Evolutionary conservation across 371 early-diverging fungal species (phyloP).

Genomic region (Apophysomyces ossiformis): DNA sequence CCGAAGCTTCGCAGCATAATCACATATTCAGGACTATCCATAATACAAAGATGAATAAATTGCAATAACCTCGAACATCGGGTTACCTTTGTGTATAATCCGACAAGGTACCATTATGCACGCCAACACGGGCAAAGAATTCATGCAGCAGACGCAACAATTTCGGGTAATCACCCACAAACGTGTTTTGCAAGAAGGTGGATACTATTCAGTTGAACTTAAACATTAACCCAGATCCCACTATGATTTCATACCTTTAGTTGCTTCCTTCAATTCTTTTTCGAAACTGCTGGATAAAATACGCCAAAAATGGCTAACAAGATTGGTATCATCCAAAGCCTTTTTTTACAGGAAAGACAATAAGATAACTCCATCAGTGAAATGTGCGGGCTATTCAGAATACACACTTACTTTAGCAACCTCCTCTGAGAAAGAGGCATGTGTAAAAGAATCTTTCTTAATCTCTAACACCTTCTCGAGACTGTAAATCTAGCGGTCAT

Average conservation of each 20-base stretch:
- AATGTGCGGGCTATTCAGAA: no score
- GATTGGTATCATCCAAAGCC: constrained; percentile 44
- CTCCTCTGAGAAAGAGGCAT: constrained; percentile 68
- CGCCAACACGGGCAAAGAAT: constrained; percentile 73
- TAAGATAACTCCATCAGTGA: not conserved
- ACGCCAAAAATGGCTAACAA: constrained; percentile 57
- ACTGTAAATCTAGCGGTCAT: constrained; percentile 58
- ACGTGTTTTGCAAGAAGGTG: constrained; percentile 68
- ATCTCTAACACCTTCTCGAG: constrained; percentile 73
- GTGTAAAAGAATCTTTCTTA: constrained; percentile 72
- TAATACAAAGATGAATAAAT: not conserved
- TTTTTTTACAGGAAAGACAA: constrained; percentile 16
- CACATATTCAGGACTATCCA: constrained; percentile 63
- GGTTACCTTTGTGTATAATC: constrained; percentile 63
- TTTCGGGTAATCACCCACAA: constrained; percentile 79
- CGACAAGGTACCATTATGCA: constrained; percentile 57
- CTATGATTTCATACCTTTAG: constrained; percentile 30
- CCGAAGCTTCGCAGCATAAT: constrained; percentile 70
- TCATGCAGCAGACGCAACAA: constrained; percentile 76
- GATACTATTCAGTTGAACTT: constrained; percentile 43
- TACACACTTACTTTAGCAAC: constrained; percentile 37
- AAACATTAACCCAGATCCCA: not conserved
- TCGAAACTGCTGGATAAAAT: constrained; percentile 51
- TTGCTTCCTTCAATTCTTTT: constrained; percentile 50
- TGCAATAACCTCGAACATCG: not conserved